Percentiles rank a stretch among this genome's conserved stretches.
phyloP scores from a whole-genome alignment of 345 rosid genomes.

The Melaleuca alternifolia region DNA sequence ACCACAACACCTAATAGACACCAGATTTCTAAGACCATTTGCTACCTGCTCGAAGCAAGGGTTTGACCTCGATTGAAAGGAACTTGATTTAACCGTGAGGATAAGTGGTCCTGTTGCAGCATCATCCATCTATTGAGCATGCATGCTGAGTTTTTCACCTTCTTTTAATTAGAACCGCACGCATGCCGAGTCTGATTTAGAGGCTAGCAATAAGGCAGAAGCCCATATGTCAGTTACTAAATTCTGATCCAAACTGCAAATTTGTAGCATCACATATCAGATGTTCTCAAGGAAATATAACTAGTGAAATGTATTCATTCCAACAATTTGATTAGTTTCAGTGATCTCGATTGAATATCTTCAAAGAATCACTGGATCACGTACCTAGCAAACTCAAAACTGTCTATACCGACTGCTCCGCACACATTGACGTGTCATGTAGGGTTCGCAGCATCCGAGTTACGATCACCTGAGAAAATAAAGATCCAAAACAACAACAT shows the following conservation, averaged over 20 bases:
- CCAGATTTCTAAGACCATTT: neutral
- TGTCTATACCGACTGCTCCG: neutral
- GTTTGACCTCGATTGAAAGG: neutral
- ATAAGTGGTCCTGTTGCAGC: rapidly evolving
- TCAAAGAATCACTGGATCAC: neutral
- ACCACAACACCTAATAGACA: neutral
- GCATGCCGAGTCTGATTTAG: neutral
- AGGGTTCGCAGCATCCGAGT: neutral
- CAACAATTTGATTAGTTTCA: neutral
- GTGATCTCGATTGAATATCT: neutral
- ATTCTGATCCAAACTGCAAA: rapidly evolving
- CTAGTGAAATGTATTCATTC: neutral
- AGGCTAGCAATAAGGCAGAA: neutral
- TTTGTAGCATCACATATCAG: neutral
- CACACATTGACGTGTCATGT: neutral
- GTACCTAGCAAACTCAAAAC: neutral
- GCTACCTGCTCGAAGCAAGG: neutral
- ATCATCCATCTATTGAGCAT: neutral
- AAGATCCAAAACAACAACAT: neutral
- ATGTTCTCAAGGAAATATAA: neutral
- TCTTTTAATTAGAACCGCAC: neutral
- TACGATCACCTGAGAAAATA: neutral
- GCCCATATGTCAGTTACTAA: neutral
- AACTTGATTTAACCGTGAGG: rapidly evolving
- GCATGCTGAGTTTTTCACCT: neutral